A percentile compares a stretch with the other conserved stretches of the same genome.
Conservation (phyloP, 2,329 filamentous ascomycete species). For the Keithomyces neogunnii region DNA sequence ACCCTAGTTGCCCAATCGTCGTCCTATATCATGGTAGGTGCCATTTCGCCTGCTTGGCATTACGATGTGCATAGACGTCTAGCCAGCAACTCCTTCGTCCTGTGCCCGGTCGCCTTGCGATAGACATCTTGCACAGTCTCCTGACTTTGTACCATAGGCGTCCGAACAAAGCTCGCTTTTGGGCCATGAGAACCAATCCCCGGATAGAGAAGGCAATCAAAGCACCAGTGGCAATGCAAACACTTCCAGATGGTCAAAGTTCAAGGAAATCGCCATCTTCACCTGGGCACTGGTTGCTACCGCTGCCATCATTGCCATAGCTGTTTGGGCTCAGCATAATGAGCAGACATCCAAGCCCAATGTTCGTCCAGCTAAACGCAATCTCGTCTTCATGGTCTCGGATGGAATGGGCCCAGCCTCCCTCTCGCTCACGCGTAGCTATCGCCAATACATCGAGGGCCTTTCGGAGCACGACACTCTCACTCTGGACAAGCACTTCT, state of each 20-base stretch:
- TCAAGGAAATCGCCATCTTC: slow-evolving; percentile 68
- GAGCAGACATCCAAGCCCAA: slow-evolving; percentile 34
- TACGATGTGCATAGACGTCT: neutral
- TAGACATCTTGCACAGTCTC: no score
- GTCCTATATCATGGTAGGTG: neutral
- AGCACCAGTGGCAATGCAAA: slow-evolving; percentile 6
- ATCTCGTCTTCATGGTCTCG: slow-evolving; percentile 97
- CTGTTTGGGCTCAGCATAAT: slow-evolving; percentile 65
- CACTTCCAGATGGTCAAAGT: slow-evolving; percentile 29
- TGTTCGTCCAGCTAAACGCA: slow-evolving; percentile 61
- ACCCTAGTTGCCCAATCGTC: no score
- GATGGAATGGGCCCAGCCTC: slow-evolving; percentile 97
- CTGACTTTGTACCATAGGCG: slow-evolving; percentile 14
- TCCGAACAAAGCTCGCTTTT: slow-evolving; percentile 37
- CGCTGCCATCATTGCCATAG: slow-evolving; percentile 51
- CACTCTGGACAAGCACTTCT: slow-evolving; percentile 77
- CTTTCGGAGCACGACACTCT: slow-evolving; percentile 70
- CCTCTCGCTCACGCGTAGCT: slow-evolving; percentile 77
- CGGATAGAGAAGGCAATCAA: slow-evolving; percentile 6
- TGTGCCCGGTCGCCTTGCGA: neutral
- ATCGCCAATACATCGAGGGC: slow-evolving; percentile 66
- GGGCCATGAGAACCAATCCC: slow-evolving; percentile 3
- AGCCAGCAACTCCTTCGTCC: slow-evolving; percentile 4
- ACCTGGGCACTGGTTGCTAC: slow-evolving; percentile 78
- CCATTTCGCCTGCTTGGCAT: neutral